These are phyloP conservation scores for Lepidium campestre DNA, from an alignment of 441 rosid genomes.

Conservation along the genomic window DNA sequence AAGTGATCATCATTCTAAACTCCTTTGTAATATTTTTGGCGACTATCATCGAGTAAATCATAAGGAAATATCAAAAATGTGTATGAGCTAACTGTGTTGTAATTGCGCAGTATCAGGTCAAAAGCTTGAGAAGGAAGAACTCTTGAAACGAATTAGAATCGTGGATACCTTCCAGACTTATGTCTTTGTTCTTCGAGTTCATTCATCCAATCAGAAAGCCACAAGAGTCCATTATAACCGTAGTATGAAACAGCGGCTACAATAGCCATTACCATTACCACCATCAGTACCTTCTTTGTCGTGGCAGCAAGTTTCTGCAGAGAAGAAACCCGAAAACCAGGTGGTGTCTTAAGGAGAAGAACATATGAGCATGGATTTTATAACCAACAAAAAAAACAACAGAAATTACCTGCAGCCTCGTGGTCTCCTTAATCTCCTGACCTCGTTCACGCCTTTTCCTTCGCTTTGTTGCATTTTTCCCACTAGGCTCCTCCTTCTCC, in stretches of 20 bases:
- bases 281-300: constrained; percentile 42
- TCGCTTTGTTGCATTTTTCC: constrained; percentile 50
- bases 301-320: constrained; percentile 48
- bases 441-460: constrained; percentile 54
- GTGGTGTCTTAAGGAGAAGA: background rate
- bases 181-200: constrained; percentile 59
- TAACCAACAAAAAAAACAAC: background rate
- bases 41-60: background rate
- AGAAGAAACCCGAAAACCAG: constrained; percentile 1
- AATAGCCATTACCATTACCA: constrained; percentile 28
- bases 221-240: constrained; percentile 69
- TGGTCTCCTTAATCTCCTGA: constrained; percentile 41
- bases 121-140: constrained; percentile 11
- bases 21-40: background rate
- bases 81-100: constrained; percentile 1
- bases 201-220: constrained; percentile 87
- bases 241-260: constrained; percentile 40
- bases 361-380: background rate
- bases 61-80: background rate
- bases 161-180: constrained; percentile 39
- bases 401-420: constrained; percentile 50
- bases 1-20: background rate
- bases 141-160: constrained; percentile 22
- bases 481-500: constrained; percentile 53
- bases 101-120: background rate